Base-by-base conservation (phyloP, 345 rosid species). In the Pelargonium nanum region DNA sequence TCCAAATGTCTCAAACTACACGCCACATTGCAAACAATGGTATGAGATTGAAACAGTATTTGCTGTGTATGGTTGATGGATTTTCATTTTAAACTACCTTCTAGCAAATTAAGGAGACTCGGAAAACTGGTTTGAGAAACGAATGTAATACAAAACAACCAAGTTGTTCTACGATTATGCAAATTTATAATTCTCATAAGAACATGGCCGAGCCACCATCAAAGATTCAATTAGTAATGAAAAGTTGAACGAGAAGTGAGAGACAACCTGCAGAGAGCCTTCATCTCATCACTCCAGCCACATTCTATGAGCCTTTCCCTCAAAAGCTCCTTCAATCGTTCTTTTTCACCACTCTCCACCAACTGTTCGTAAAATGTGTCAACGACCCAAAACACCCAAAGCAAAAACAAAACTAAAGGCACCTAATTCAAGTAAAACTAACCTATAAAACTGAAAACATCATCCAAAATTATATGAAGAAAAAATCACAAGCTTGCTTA, bases 221-320 rank as follows among this genome's bases (percentile, higher is more conserved):
- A 34, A 5, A 34, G 1, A 1, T 34, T 34, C 45, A 34, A 34
- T 1, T 15, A 5, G 6, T 34, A 10, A 34, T 34, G 13, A 34
- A 34, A 34, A 34, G 12, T 34, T 15, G 12, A 34, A 15, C 12
- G 45, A 34, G 4, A 9, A 9, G 12, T 34, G 1, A 34, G 45
- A 34, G 6, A 65, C 50, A 59, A 83, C 96, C 96, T 88, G 96
- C 92, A 85, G 67, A 80, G 85, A 62, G 83, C 76, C 65, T 77
- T 80, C 90, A 88, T 80, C 50, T 83, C 92, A 71, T 88, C 96
- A 68, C 77, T 83, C 96, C 96, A 83, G 21, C 90, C 96, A 68
- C 84, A 85, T 28, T 88, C 96, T 53, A 82, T 64, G 66, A 88
- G 83, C 73, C 80, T 82, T 59, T 88, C 88, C 58, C 86, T 78